These are phyloP conservation scores for Tympanopsis confertula DNA, from an alignment of 2,329 filamentous ascomycete genomes.

Conservation along the genomic window DNA sequence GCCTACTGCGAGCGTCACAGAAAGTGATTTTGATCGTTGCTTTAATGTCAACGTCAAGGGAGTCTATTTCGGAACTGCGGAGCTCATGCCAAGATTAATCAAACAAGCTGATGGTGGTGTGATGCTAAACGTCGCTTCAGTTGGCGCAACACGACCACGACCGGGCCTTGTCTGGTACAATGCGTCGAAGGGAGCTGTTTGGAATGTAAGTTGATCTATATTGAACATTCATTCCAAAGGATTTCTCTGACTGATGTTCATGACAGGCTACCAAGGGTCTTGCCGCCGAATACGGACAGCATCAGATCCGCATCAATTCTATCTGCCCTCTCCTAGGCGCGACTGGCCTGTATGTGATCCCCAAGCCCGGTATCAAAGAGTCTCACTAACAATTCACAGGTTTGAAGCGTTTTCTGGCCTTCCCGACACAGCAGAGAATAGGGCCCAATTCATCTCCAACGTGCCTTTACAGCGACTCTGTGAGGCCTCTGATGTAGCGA, in stretches of 20 bases:
- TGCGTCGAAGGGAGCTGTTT: background rate
- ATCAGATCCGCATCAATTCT: background rate
- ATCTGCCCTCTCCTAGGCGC: background rate
- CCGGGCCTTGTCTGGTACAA: background rate
- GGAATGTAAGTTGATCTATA: background rate
- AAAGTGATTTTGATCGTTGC: background rate
- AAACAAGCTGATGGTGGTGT: background rate
- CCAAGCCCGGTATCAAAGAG: background rate
- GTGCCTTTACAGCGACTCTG: background rate
- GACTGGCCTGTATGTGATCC: background rate
- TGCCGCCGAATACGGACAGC: background rate
- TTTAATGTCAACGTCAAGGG: background rate
- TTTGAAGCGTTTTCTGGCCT: background rate
- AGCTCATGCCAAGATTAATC: background rate
- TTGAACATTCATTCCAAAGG: background rate
- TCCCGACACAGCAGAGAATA: background rate
- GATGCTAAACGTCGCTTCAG: constrained; percentile 33
- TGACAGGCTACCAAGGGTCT: background rate
- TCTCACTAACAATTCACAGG: background rate
- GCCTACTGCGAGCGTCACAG: too few relatives aligned
- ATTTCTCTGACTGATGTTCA: too few relatives aligned
- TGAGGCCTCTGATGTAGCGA: background rate
- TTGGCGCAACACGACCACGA: constrained; percentile 5
- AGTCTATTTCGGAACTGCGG: background rate
- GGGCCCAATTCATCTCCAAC: background rate